Base-by-base conservation (phyloP, 192 early-diverging fungal species). In the Coemansia sp. region DNA sequence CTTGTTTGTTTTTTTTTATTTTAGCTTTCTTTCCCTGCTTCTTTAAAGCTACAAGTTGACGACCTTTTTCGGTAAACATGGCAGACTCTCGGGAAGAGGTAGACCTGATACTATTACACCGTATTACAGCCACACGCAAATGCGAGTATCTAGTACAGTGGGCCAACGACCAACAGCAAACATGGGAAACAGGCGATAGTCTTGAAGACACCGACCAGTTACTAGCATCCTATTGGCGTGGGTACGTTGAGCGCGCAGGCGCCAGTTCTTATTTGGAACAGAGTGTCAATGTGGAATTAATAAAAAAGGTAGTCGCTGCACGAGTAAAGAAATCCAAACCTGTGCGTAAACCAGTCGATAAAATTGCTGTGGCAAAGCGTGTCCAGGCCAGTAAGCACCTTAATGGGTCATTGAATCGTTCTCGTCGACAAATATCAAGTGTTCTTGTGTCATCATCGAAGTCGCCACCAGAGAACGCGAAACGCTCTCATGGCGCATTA, bases 61-160 rank as follows among this genome's bases (percentile, higher is more conserved):
- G 49, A 16, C 1, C 51, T 53, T 16, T 22, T 21, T 44, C 2
- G 24, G 16, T 5, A 53, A 54, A 18, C n/a, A 70, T 62, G 56
- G 47, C 54, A 5, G 57, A 19, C 44, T 22, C 1, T 5, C 50
- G 32, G 23, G 31, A 61, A 24, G 57, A 68, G 30, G 58, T 74
- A 25, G 66, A 63, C 31, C 23, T 48, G 27, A 41, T 66, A 48
- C 34, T 64, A 16, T 50, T 54, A 7, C 56, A 64, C 49, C 62
- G 67, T 31, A 23, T 69, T 31, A 24, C 62, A 21, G 9, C 14
- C 26, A n/a, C 19, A n/a, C 26, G 60, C n/a, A 12, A 25, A 18
- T 64, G 65, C 49, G 69, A 77, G 38, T 77, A 77, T 23, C 27
- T 68, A 38, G 69, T 77, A 1, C 65, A 71, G 25, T 77, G 75